These are phyloP conservation scores for Camelina sativa DNA, from an alignment of 345 rosid species.

Conservation along the genomic window DNA sequence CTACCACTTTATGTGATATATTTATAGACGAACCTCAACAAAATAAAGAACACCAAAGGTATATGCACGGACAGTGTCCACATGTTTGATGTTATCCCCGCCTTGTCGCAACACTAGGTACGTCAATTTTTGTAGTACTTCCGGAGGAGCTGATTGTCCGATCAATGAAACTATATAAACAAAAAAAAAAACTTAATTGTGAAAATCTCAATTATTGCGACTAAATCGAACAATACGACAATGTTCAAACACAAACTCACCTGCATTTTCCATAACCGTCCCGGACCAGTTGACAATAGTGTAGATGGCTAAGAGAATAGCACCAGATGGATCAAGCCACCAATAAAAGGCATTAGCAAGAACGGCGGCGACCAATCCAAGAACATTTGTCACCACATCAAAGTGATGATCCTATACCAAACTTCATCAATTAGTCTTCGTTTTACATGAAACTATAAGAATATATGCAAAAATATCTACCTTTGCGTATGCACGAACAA, in stretches of 20 bases:
- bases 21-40: constrained; percentile 69
- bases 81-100: constrained; percentile 56
- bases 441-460: constrained; percentile 15
- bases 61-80: constrained; percentile 94
- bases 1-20: not conserved
- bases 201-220: not conserved
- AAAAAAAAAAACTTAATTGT: not conserved
- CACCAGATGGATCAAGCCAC: constrained; percentile 97
- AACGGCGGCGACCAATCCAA: constrained; percentile 81
- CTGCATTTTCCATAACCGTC: constrained; percentile 92
- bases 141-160: constrained; percentile 91
- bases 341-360: constrained; percentile 75
- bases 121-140: constrained; percentile 77
- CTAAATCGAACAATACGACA: constrained; percentile 1
- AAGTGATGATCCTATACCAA: constrained; percentile 82
- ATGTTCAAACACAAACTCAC: constrained; percentile 35
- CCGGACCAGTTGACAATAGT: constrained; percentile 89
- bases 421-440: not conserved
- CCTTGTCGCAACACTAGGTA: constrained; percentile 78
- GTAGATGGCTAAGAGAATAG: constrained; percentile 79
- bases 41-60: constrained; percentile 91
- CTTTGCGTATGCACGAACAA: constrained; percentile 95
- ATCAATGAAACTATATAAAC: constrained; percentile 69
- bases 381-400: constrained; percentile 85
- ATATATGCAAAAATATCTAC: constrained; percentile 37